Conservation (phyloP, 768 basidiomycete genomes). For the Leccinum rimulosum region DNA sequence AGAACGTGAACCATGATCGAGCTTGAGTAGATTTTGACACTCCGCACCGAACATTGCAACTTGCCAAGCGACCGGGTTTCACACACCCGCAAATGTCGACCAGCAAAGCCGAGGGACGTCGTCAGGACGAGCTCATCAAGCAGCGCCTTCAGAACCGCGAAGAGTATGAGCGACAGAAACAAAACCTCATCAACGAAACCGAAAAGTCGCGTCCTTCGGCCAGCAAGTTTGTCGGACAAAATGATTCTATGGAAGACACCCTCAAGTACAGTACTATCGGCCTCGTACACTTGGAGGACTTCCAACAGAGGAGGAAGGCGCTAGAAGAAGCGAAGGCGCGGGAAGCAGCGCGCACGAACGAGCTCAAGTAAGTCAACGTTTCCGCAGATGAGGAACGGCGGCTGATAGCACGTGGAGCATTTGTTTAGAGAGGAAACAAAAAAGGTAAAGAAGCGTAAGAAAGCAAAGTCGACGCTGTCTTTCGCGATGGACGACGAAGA, state of each 20-base stretch:
- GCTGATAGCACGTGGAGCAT: constrained; percentile 79
- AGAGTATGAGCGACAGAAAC: constrained; percentile 79
- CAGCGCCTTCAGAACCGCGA: constrained; percentile 78
- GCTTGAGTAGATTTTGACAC: constrained; percentile 13
- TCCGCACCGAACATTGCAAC: constrained; percentile 20
- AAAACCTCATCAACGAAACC: constrained; percentile 80
- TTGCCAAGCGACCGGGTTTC: constrained; percentile 1
- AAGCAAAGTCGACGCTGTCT: constrained; percentile 84
- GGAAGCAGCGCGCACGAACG: constrained; percentile 81
- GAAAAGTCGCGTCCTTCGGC: constrained; percentile 87
- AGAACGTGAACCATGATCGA: constrained; percentile 80
- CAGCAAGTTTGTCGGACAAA: constrained; percentile 89
- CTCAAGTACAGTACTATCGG: constrained; percentile 91
- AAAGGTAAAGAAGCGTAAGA: constrained; percentile 92
- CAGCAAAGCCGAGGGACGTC: constrained; percentile 78
- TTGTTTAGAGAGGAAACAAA: constrained; percentile 83
- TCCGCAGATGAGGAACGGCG: constrained; percentile 35
- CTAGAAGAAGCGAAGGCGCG: constrained; percentile 89
- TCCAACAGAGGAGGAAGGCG: constrained; percentile 84
- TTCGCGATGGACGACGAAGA: constrained; percentile 88
- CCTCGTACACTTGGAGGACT: constrained; percentile 88
- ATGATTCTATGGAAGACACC: constrained; percentile 92
- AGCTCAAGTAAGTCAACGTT: constrained; percentile 73
- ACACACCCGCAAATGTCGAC: constrained; percentile 54
- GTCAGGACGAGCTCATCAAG: constrained; percentile 82